Base-by-base conservation (phyloP, 2,329 filamentous ascomycete genomes). In the Alternaria ethzedia region DNA sequence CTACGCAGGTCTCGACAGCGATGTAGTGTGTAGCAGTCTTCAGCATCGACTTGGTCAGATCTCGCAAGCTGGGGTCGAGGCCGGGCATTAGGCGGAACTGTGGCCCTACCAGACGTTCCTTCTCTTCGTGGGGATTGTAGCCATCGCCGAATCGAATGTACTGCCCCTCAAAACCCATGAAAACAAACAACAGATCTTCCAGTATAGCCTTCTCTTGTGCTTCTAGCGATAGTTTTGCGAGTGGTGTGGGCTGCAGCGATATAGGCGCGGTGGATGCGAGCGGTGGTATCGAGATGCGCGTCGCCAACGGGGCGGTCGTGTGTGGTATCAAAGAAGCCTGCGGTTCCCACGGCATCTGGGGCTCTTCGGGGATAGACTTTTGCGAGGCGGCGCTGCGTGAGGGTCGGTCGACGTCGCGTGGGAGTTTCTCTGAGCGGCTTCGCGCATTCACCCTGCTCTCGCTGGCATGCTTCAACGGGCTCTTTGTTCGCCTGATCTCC, bases 161-260 rank as follows among this genome's bases (percentile, higher is more conserved):
- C 79, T 97, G 94, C n/a, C 96, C 96, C 81, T 99, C 96, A 68
- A 94, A 97, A 23, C 96, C 96, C 94, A 99, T 97, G 73, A 98
- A 96, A 6, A 97, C 94, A 76, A 95, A 97, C 36, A 98, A 82
- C 15, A 99, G 82, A 73, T 99, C 96, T 71, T 97, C 94, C 46
- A 98, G 85, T 50, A 99, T 91, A 9, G 89, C 91, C 23, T 89
- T 88, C 81, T 99, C 96, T 79, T 99, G 96, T 3, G 88, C 87
- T 68, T 96, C 91, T 26, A 96, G 83, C 1, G 89, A 89, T 63
- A 98, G 82, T 61, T 92, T 88, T 59, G 86, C 84, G 15, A 98
- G 84, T 7, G 90, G 85, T 52, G 83, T 83, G 1, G 92, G 91
- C 46, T 92, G 89, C 52, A 94, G 84, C 8, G 87, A 83, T 54